Evolutionary conservation across 345 rosid genomes (phyloP).

Genomic region (Gossypium longicalyx): DNA sequence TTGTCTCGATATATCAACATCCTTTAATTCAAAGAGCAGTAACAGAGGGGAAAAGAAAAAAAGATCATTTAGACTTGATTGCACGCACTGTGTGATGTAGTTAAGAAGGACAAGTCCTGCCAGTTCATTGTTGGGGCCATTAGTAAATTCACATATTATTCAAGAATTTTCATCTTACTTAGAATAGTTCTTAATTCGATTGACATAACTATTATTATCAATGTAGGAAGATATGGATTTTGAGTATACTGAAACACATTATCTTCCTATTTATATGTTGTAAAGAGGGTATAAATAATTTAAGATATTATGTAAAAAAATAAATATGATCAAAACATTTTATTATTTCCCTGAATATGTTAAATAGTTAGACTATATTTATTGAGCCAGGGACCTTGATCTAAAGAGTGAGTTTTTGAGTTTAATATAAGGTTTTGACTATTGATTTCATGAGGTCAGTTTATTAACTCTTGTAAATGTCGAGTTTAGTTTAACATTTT

Average conservation of each 20-base stretch:
- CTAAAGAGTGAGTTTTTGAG: too few species aligned
- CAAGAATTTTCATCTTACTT: background rate
- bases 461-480: too few species aligned
- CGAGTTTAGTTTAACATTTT: too few species aligned
- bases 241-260: fast-evolving
- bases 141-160: background rate
- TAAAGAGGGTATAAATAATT: fast-evolving
- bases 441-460: too few species aligned
- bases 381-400: too few species aligned
- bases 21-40: background rate
- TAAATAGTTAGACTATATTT: too few species aligned
- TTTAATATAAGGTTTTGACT: too few species aligned
- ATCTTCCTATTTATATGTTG: fast-evolving
- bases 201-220: fast-evolving
- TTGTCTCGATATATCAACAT: background rate
- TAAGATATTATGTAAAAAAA: too few species aligned
- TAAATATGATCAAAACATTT: fast-evolving
- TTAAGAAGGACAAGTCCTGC: background rate
- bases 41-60: background rate
- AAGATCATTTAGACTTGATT: background rate
- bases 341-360: too few species aligned
- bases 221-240: fast-evolving
- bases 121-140: background rate
- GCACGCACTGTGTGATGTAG: background rate
- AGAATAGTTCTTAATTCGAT: fast-evolving